phyloP scores from a whole-genome alignment of 768 basidiomycete genomes.

The Suillus lakei region DNA sequence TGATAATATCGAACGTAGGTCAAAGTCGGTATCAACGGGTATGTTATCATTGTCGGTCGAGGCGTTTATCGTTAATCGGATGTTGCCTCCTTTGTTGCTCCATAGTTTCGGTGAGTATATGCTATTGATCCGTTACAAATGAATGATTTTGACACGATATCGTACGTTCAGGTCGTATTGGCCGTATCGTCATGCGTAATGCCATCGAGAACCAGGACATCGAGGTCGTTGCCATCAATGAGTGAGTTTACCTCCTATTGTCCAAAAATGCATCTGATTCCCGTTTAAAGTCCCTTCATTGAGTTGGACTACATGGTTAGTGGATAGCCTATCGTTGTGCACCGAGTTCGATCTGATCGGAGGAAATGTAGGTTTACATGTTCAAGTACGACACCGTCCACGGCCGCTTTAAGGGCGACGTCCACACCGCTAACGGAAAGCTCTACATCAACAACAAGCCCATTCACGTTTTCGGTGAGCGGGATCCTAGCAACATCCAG shows the following conservation, averaged over 20 bases:
- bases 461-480: conserved; percentile 82
- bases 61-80: conserved; percentile 18
- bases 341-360: conserved; percentile 10
- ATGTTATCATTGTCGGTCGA: conserved; percentile 30
- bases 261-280: conserved; percentile 9
- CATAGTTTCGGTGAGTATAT: conserved; percentile 73
- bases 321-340: neutral
- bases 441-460: conserved; percentile 82
- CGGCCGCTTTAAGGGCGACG: conserved; percentile 87
- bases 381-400: conserved; percentile 97
- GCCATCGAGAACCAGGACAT: conserved; percentile 77
- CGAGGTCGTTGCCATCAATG: conserved; percentile 93
- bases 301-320: conserved; percentile 94
- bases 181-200: conserved; percentile 97
- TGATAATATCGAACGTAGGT: conserved; percentile 44
- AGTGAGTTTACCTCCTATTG: conserved; percentile 55
- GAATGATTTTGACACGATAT: conserved; percentile 20
- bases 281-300: conserved; percentile 84
- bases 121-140: neutral
- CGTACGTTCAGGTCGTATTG: conserved; percentile 79
- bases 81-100: conserved; percentile 15
- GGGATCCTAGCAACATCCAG: conserved; percentile 82
- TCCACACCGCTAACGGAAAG: conserved; percentile 86
- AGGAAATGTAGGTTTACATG: conserved; percentile 81
- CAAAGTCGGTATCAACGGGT: conserved; percentile 98